These are phyloP conservation scores for Tulasnella sp. DNA, from an alignment of 768 basidiomycete species.

Conservation along the genomic window DNA sequence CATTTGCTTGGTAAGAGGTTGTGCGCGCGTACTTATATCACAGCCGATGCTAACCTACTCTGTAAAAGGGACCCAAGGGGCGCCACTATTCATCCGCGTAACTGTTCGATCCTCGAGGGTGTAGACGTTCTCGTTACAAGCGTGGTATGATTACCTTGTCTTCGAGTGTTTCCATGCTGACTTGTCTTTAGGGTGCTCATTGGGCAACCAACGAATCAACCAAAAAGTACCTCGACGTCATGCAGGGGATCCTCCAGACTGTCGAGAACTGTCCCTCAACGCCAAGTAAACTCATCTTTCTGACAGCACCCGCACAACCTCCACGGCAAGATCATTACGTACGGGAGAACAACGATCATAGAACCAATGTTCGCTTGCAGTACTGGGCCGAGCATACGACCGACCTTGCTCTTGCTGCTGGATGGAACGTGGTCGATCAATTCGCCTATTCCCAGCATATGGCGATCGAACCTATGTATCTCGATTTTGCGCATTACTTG, in stretches of 20 bases:
- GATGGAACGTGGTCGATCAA: slow-evolving; percentile 5
- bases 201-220: background rate
- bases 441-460: background rate
- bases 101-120: background rate
- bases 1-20: background rate
- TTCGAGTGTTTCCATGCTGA: background rate
- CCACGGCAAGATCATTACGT: background rate
- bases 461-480: background rate
- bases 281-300: background rate
- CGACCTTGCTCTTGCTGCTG: background rate
- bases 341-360: background rate
- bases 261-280: background rate
- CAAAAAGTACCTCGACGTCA: background rate
- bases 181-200: background rate
- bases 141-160: background rate
- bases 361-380: slow-evolving; percentile 4
- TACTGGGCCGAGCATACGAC: background rate
- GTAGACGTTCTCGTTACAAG: background rate
- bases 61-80: no score
- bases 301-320: background rate
- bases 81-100: no score
- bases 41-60: background rate
- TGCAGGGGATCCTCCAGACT: background rate
- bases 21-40: background rate
- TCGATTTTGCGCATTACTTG: background rate